Conservation (phyloP, 495 filamentous ascomycete species). For the Penicillium odoratum region DNA sequence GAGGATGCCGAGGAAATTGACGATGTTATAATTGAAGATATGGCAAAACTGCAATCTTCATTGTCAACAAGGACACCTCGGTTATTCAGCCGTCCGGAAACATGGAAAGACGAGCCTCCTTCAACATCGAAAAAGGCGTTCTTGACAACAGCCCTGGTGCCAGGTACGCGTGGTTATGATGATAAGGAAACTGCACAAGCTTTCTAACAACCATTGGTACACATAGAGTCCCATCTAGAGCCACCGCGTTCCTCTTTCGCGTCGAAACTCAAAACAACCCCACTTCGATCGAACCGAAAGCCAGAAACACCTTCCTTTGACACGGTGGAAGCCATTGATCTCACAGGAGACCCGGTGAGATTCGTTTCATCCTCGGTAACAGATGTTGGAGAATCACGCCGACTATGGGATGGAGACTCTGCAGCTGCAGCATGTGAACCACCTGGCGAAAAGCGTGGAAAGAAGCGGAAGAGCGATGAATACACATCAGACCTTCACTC, state of each 20-base stretch:
- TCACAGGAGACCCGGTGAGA: conserved; percentile 60
- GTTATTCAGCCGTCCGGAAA: conserved; percentile 39
- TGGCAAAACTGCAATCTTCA: conserved; percentile 59
- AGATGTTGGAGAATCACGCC: conserved; percentile 51
- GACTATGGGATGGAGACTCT: conserved; percentile 61
- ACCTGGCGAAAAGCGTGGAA: conserved; percentile 51
- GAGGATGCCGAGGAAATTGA: conserved; percentile 29
- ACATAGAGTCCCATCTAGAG: conserved; percentile 15
- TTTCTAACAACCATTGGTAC: not conserved
- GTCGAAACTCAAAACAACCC: conserved; percentile 20
- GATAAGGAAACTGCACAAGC: not conserved
- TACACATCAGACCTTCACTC: conserved; percentile 52
- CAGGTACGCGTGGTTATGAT: conserved; percentile 21
- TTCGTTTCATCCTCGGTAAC: conserved; percentile 41
- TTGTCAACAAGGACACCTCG: conserved; percentile 53
- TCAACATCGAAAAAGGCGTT: conserved; percentile 32
- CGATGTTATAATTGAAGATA: conserved; percentile 37
- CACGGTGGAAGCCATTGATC: conserved; percentile 64
- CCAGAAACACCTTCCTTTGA: conserved; percentile 25
- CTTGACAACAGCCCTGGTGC: conserved; percentile 15
- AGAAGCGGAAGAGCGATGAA: conserved; percentile 76
- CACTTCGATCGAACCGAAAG: conserved; percentile 22
- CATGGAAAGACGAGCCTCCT: conserved; percentile 15
- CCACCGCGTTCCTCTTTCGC: conserved; percentile 24
- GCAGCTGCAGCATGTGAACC: conserved; percentile 47